A percentile compares a stretch with the other conserved stretches of the same genome.
Conservation (phyloP, 805 yeast genomes). For the Saccharomycopsis capsularis region DNA sequence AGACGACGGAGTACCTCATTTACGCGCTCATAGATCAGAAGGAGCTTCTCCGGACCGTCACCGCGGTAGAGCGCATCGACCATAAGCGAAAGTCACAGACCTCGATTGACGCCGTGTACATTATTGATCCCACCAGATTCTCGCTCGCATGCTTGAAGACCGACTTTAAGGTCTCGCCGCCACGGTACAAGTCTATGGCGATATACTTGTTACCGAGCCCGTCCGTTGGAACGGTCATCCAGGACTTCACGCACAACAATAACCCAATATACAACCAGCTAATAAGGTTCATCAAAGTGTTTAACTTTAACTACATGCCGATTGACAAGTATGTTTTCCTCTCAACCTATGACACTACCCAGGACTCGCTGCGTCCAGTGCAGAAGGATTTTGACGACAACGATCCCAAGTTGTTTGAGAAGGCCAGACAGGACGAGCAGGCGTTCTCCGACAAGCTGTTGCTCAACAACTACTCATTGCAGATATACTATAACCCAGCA, state of each 20-base stretch:
- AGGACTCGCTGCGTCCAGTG: constrained; percentile 11
- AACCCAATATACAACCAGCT: constrained; percentile 26
- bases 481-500: constrained; percentile 59
- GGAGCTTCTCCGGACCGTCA: constrained; percentile 46
- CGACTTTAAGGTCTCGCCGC: constrained; percentile 59
- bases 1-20: constrained; percentile 42
- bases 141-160: constrained; percentile 70
- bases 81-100: constrained; percentile 51
- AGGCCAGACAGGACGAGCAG: constrained; percentile 1
- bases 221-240: constrained; percentile 24
- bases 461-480: constrained; percentile 45
- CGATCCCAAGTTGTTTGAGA: constrained; percentile 16
- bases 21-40: constrained; percentile 41
- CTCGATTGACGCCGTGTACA: constrained; percentile 72
- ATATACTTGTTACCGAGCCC: constrained; percentile 65
- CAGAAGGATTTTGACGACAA: constrained; percentile 15
- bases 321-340: constrained; percentile 66
- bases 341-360: constrained; percentile 40
- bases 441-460: constrained; percentile 5
- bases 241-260: constrained; percentile 9
- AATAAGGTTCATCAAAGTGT: constrained; percentile 31
- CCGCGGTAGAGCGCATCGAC: constrained; percentile 61
- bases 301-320: constrained; percentile 51
- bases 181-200: constrained; percentile 68
- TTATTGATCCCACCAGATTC: constrained; percentile 62